Evolutionary conservation across 768 basidiomycete species (phyloP).

Genomic region (Glaciozyma martinii): DNA sequence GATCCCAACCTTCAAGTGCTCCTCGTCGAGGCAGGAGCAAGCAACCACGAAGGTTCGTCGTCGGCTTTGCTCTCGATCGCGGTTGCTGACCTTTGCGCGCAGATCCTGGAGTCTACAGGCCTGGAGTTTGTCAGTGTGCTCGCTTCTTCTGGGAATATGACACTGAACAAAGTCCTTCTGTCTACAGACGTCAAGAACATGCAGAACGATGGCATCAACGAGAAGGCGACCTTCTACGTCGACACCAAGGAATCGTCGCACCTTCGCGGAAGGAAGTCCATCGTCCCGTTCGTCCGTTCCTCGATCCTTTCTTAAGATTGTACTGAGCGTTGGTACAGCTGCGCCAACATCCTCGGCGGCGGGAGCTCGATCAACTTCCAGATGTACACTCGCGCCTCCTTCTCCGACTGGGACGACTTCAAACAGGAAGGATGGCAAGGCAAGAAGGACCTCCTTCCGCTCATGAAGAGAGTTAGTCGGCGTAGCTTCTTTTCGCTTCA

Average conservation of each 20-base stretch:
- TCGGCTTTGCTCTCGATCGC: background rate
- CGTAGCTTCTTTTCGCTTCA: constrained; percentile 12
- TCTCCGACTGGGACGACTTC: constrained; percentile 50
- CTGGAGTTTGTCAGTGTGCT: background rate
- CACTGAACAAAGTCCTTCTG: background rate
- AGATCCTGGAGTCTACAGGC: constrained; percentile 36
- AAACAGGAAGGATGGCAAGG: constrained; percentile 41
- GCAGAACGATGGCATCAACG: constrained; percentile 53
- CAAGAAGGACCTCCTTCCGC: constrained; percentile 53
- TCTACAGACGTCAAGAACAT: constrained; percentile 54
- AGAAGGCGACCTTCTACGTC: constrained; percentile 55
- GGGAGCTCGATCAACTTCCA: constrained; percentile 61
- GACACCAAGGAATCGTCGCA: constrained; percentile 54
- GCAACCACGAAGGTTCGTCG: constrained; percentile 7
- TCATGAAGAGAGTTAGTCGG: constrained; percentile 59
- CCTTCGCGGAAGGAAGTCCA: constrained; percentile 56
- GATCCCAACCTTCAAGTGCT: constrained; percentile 65
- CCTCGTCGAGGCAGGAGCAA: constrained; percentile 52
- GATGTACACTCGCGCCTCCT: constrained; percentile 52
- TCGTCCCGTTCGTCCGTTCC: constrained; percentile 50
- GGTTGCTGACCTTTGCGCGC: background rate
- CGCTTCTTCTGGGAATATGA: background rate
- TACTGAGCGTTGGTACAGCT: constrained; percentile 40
- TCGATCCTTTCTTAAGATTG: constrained; percentile 1
- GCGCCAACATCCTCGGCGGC: constrained; percentile 53